Base-by-base conservation (phyloP, 805 yeast species). In the Priceomyces haplophilus region DNA sequence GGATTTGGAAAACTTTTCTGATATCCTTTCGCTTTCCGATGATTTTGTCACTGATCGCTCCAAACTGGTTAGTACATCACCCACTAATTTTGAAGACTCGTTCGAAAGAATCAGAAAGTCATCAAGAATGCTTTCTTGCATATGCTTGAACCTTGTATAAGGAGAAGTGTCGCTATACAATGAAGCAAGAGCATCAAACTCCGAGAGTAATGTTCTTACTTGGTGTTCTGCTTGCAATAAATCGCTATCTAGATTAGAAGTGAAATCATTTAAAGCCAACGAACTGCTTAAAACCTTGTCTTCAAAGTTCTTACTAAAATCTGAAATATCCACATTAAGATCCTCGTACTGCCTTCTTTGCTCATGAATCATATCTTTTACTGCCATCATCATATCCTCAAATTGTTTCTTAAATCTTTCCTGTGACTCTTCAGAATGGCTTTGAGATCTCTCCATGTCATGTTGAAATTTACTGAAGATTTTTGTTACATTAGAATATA, bases 401-500 rank as follows among this genome's bases (percentile, higher is more conserved):
- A 45, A 41, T 19, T 35, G 38, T 4, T 10, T 31, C 17, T 29
- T 34, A 13, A 45, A 12, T 11, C 24, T 24, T 27, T 36, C 36
- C 25, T 29, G 43, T 4, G 37, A 16, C 23, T 39, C 23, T 4
- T 31, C 36, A 2, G 47, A 43, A 20, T 34, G 19, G 5, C 8
- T 32, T 12, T 43, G 42, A 16, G 50, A 46, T 12, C 15, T 15
- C 7, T 37, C 34, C 21, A 50, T 31, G 23, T 51, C 49, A 7
- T 34, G 11, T 27, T 32, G 33, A 27, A 52, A 37, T 15, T 42
- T 41, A 7, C 45, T 40, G 34, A 55, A 51, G 2, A 53, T 18
- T 18, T 43, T 43, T 0, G 83, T 78, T 8, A 80, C 67, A 45
- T 79, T 78, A 12, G 67, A 37, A 49, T 75, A 79, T 29, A 78